Percentiles rank a stretch among this genome's conserved stretches.
phyloP scores from a whole-genome alignment of 2,329 filamentous ascomycete species.

The Botrytis pseudocinerea region DNA sequence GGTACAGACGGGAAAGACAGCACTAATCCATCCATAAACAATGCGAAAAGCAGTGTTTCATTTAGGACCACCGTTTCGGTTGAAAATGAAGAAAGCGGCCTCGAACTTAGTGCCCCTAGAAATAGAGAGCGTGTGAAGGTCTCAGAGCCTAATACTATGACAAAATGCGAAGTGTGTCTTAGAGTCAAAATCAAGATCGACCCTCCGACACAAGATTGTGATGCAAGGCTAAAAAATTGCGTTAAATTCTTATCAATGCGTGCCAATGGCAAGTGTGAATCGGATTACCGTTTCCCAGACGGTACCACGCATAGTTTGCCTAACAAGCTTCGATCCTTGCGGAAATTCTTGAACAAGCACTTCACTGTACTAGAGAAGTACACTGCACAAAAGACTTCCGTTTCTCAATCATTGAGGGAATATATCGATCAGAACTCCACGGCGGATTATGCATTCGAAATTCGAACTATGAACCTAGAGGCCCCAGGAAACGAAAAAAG shows the following conservation, averaged over 20 bases:
- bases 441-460: not conserved
- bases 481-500: not conserved
- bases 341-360: not conserved
- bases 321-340: not conserved
- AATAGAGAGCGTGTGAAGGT: not conserved
- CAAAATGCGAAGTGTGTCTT: not conserved
- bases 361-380: not conserved
- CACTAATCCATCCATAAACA: not conserved
- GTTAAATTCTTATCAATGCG: not conserved
- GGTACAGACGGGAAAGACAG: not conserved
- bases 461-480: not conserved
- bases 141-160: not conserved
- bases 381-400: not conserved
- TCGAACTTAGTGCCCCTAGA: not conserved
- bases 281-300: not conserved
- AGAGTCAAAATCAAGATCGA: not conserved
- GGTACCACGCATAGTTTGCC: not conserved
- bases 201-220: not conserved
- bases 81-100: not conserved
- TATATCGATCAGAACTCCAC: not conserved
- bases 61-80: not conserved
- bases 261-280: not conserved
- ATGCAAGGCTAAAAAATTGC: not conserved
- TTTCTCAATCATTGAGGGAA: not conserved
- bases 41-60: not conserved